Conservation (phyloP, 2,329 filamentous ascomycete genomes). For the Keithomyces neogunnii region DNA sequence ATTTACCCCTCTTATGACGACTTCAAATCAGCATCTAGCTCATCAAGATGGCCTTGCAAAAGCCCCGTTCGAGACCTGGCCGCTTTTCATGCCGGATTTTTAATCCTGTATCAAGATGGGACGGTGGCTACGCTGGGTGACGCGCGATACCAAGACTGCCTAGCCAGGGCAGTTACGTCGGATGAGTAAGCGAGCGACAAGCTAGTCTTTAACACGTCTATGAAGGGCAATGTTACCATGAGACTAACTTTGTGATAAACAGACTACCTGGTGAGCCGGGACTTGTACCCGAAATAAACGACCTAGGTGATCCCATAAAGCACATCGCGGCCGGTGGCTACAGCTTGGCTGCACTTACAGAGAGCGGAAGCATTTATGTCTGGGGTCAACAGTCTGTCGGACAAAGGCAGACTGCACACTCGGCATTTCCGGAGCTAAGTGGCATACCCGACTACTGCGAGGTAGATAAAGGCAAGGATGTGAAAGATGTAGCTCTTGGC, state of each 20-base stretch:
- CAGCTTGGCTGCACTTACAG: constrained; percentile 47
- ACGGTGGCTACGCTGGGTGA: constrained; percentile 49
- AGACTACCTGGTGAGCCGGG: constrained; percentile 39
- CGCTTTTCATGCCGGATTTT: constrained; percentile 42
- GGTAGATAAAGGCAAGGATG: constrained; percentile 38
- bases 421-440: constrained; percentile 20
- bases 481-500: constrained; percentile 50
- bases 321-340: constrained; percentile 51
- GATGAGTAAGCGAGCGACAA: constrained; percentile 22
- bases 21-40: constrained; percentile 6
- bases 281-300: constrained; percentile 38
- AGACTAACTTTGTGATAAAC: constrained; percentile 6
- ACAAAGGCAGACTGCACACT: constrained; percentile 9
- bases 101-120: constrained; percentile 34
- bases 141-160: constrained; percentile 44
- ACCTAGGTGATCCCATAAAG: constrained; percentile 41
- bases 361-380: constrained; percentile 48
- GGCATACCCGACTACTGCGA: constrained; percentile 34
- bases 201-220: neutral
- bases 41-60: constrained; percentile 15
- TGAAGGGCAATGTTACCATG: neutral
- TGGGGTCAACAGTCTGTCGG: constrained; percentile 40
- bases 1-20: constrained; percentile 15
- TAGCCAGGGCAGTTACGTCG: constrained; percentile 40
- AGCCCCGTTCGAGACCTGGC: constrained; percentile 29